Conservation (phyloP, 1,284 basidiomycete species). For the Dichomitus squalens region DNA sequence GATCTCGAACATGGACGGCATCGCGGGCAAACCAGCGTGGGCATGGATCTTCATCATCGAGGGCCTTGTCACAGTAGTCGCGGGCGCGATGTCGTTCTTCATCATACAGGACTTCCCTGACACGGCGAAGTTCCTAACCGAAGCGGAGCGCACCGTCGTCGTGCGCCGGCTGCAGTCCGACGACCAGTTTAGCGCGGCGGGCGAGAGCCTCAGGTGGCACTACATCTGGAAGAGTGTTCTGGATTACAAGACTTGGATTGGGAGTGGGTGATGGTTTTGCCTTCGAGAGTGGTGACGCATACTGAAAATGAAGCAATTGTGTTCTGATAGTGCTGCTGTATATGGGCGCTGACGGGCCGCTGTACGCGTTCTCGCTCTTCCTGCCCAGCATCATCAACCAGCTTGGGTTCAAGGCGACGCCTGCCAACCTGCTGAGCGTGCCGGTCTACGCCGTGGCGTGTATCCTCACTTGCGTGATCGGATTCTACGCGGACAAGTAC, state of each 20-base stretch:
- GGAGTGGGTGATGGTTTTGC: conserved; percentile 43
- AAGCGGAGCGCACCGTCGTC: conserved; percentile 68
- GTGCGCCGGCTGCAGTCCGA: conserved; percentile 70
- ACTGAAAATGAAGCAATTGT: background rate
- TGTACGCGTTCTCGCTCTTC: conserved; percentile 77
- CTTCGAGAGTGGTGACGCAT: background rate
- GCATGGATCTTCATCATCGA: conserved; percentile 78
- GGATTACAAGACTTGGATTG: conserved; percentile 79
- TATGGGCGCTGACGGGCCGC: conserved; percentile 58
- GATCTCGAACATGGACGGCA: conserved; percentile 67
- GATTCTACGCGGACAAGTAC: conserved; percentile 61
- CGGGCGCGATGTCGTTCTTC: conserved; percentile 70
- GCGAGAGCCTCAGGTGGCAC: conserved; percentile 62
- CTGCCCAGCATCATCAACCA: conserved; percentile 72
- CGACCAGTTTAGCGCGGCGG: conserved; percentile 72
- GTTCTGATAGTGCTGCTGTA: conserved; percentile 52
- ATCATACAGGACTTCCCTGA: conserved; percentile 84
- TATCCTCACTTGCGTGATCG: conserved; percentile 63
- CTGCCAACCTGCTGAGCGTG: conserved; percentile 73
- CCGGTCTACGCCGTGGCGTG: conserved; percentile 72
- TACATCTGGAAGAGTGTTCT: conserved; percentile 61
- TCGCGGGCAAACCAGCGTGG: conserved; percentile 62
- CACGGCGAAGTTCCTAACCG: conserved; percentile 74
- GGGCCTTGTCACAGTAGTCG: conserved; percentile 66
- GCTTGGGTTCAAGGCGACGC: conserved; percentile 66